Conservation (phyloP, 345 rosid genomes). For the Pistacia integerrima region DNA sequence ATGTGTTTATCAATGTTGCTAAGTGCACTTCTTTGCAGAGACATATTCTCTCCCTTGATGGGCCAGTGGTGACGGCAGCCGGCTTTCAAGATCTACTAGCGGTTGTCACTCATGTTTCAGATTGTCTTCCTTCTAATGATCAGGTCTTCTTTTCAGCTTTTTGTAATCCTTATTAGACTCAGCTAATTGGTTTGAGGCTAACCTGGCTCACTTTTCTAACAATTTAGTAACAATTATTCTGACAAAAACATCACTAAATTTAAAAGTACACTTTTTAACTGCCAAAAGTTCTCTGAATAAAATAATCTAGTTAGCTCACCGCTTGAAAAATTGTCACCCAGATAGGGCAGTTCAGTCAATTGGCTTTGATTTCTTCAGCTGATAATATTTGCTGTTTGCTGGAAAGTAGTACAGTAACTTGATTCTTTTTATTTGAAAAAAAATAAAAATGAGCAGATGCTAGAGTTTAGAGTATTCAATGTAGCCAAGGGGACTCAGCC, state of each 20-base stretch:
- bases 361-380: slow-evolving; percentile 11
- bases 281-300: background rate
- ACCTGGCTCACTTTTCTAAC: background rate
- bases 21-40: slow-evolving; percentile 50
- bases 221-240: background rate
- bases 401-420: background rate
- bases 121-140: slow-evolving; percentile 79
- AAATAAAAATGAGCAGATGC: slow-evolving; percentile 53
- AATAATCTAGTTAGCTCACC: background rate
- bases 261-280: background rate
- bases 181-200: slow-evolving; percentile 8
- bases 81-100: slow-evolving; percentile 84
- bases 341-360: background rate
- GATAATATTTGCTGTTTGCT: background rate
- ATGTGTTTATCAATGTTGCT: slow-evolving; percentile 7
- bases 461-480: slow-evolving; percentile 69
- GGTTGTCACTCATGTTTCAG: slow-evolving; percentile 77
- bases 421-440: slow-evolving; percentile 14
- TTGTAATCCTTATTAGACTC: slow-evolving; percentile 6
- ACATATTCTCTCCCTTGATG: slow-evolving; percentile 79
- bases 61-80: slow-evolving; percentile 82
- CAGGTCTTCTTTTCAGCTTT: slow-evolving; percentile 47
- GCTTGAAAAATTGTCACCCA: background rate
- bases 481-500: slow-evolving; percentile 58
- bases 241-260: background rate